Percentiles rank a stretch among this genome's conserved stretches.
phyloP scores from a whole-genome alignment of 176 grass and related monocot genomes.

The Lolium multiflorum region DNA sequence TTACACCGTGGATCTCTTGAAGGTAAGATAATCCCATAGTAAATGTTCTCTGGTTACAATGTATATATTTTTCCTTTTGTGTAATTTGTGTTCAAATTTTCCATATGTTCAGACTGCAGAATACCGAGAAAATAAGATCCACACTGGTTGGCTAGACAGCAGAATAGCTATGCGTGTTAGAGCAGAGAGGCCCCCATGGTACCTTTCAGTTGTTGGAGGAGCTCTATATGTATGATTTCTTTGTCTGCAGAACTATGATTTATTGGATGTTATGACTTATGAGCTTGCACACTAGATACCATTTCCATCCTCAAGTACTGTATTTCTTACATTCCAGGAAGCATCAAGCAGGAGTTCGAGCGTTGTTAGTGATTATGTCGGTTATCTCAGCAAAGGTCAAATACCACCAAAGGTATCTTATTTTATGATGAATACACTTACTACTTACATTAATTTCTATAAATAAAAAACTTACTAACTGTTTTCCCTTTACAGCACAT shows the following conservation, averaged over 20 bases:
- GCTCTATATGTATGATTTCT: conserved; percentile 81
- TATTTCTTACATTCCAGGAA: conserved; percentile 75
- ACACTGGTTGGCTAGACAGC: conserved; percentile 97
- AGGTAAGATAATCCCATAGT: conserved; percentile 65
- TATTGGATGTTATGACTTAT: conserved; percentile 22
- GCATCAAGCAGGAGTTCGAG: conserved; percentile 89
- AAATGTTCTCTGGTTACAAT: conserved; percentile 32
- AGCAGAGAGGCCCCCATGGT: conserved; percentile 99
- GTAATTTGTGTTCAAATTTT: conserved; percentile 29
- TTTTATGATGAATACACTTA: conserved; percentile 47
- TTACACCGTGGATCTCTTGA: conserved; percentile 99
- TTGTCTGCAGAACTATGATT: conserved; percentile 39
- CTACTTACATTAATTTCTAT: conserved; percentile 28
- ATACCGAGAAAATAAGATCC: conserved; percentile 97
- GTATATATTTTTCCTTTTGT: conserved; percentile 16
- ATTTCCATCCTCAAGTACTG: conserved; percentile 27
- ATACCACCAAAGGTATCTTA: conserved; percentile 91
- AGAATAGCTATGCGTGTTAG: conserved; percentile 99
- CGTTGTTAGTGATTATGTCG: conserved; percentile 85
- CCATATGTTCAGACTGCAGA: conserved; percentile 64
- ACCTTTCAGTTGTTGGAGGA: conserved; percentile 97
- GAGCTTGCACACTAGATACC: conserved; percentile 7
- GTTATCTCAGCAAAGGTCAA: conserved; percentile 99
- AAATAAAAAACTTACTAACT: conserved; percentile 44
- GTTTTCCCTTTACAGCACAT: conserved; percentile 77